Evolutionary conservation across 2,329 filamentous ascomycete genomes (phyloP).

Genomic region (Aureobasidium sp.): DNA sequence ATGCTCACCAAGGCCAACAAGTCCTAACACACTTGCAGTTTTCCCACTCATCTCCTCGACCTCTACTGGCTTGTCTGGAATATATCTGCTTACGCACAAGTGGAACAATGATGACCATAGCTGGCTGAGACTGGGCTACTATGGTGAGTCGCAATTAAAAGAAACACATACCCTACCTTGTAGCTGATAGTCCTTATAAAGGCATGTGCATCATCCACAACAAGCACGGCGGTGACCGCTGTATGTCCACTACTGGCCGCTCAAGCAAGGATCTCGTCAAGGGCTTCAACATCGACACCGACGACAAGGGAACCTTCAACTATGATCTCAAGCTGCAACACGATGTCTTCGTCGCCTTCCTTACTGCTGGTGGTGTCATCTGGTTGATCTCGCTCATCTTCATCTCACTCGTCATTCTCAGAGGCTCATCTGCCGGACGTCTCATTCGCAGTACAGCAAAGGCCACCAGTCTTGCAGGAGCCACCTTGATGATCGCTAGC

Average conservation of each 20-base stretch:
- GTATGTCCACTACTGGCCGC: constrained; percentile 11
- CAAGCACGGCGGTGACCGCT: not conserved
- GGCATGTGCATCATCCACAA: constrained; percentile 2
- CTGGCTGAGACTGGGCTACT: constrained; percentile 17
- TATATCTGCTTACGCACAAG: constrained; percentile 15
- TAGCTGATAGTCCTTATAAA: not conserved
- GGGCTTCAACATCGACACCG: constrained; percentile 3
- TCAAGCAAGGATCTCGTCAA: constrained; percentile 11
- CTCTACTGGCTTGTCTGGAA: not conserved
- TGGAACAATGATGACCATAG: not conserved
- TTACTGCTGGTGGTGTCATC: constrained; percentile 18
- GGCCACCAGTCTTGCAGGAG: constrained; percentile 3
- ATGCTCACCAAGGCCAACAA: not conserved
- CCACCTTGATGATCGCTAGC: constrained; percentile 17
- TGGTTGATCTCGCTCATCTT: constrained; percentile 16
- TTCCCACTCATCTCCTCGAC: constrained; percentile 17
- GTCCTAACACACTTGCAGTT: not conserved
- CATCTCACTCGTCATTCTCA: constrained; percentile 16
- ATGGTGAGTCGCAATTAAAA: not conserved
- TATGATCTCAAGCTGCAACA: constrained; percentile 14
- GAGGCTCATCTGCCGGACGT: constrained; percentile 9
- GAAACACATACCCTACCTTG: not conserved
- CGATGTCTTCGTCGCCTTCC: constrained; percentile 18
- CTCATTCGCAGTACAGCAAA: constrained; percentile 5
- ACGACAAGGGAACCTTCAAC: constrained; percentile 9